Base-by-base conservation (phyloP, 2,329 filamentous ascomycete genomes). In the Aspergillus oerlinghausenensis region DNA sequence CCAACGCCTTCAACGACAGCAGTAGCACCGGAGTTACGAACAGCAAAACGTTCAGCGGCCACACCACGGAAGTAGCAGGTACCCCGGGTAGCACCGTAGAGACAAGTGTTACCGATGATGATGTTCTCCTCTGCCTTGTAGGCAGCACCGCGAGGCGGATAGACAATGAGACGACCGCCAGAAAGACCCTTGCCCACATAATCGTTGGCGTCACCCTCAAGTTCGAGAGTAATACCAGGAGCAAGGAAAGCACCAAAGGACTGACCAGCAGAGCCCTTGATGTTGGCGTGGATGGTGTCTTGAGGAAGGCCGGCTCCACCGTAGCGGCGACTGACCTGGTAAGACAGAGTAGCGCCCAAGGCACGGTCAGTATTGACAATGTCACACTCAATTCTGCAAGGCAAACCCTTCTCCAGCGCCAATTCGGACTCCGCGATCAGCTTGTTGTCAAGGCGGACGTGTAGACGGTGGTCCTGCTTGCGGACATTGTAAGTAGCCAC, bases 71-170 rank as follows among this genome's bases (percentile, higher is more conserved):
- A 97, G 86, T 91, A 97, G 78, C 90, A 95, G 53, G 87, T 90
- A 75, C 93, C 93, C 59, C 83, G 85, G 32, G 93, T 97, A 60
- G 92, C 93, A 75, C 93, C 93, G 73, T 97, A 97, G 69, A 97
- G 80, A 77, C 93, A 97, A 63, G 92, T 89, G 72, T 97, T 97
- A 60, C 93, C 93, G 55, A 97, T 87, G 53, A 97, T 82, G 50
- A 97, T 84, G 75, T 97, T 97, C 79, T 97, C 92, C 75, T 97
- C 93, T 0, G 93, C 91, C 80, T 95, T 96, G 84, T 92, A 97
- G 2, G 93, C 88, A 54, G 93, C 90, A 49, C 88, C 86, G 49
- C 92, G 89, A 50, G 92, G 92, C 59, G 93, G 93, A 74, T 97
- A 97, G 69, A 97, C 83, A 69, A 97, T 96, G 63, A 97, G 78